Base-by-base conservation (phyloP, 176 grass and related monocot species). In the Oryza longistaminata region DNA sequence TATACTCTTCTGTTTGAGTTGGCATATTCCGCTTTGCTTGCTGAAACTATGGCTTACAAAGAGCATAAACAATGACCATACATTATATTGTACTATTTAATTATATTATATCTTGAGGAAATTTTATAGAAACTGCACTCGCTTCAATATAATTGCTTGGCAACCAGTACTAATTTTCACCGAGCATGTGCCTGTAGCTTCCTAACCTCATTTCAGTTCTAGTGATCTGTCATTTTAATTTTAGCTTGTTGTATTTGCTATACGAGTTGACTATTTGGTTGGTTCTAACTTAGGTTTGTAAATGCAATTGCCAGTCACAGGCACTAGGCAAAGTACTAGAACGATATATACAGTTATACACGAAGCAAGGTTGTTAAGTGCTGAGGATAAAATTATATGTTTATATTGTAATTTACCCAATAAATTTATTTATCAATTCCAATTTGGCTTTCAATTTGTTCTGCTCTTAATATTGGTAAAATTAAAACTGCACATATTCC, bases 21-120 rank as follows among this genome's bases (percentile, higher is more conserved):
- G 21, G 45, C 8, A 24, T 75, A 85, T 68, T 25, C 26, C 74
- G 14, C 69, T 84, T 80, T 68, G 61, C 44, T 24, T 24, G 25
- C 21, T 80, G 19, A n/a, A 74, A 68, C 22, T 66, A 43, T 55
- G 66, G 6, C 15, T 16, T 71, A 14, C 19, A 2, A 10, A 70
- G 13, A 77, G 79, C 65, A 45, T 87, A 21, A 29, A 74, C 65
- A 37, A 46, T 50, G 26, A 11, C 42, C 71, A 9, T 24, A 71
- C 33, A 48, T 16, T 74, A 22, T 61, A 9, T 61, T n/a, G 21
- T 62, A 62, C 33, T 34, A 37, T 62, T 24, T 3, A 58, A 58
- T n/a, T 21, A 21, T 55, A 24, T 79, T 67, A 46, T 34, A 79
- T 13, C 1, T 39, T n/a, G 40, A 64, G 2, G 62, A 55, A 65